Conservation (phyloP, 768 basidiomycete genomes). For the Suillus spraguei region DNA sequence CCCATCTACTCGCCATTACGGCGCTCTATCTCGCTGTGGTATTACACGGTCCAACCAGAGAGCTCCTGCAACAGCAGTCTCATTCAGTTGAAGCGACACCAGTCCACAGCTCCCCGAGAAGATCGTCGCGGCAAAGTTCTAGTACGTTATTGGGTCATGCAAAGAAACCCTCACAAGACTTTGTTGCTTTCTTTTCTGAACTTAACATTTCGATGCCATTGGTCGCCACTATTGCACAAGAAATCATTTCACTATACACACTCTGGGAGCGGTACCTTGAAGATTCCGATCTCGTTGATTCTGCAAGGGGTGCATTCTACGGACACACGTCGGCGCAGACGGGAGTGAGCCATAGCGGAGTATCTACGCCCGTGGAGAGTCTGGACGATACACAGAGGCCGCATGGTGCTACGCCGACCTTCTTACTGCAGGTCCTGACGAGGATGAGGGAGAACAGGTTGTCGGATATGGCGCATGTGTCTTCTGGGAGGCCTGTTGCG, state of each 20-base stretch:
- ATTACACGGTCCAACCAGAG: constrained; percentile 62
- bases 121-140: constrained; percentile 54
- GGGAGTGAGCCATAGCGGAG: constrained; percentile 27
- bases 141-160: constrained; percentile 27
- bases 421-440: constrained; percentile 57
- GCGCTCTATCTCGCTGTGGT: constrained; percentile 88
- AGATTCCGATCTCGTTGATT: constrained; percentile 46
- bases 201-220: constrained; percentile 85
- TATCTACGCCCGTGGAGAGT: constrained; percentile 31
- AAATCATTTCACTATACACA: constrained; percentile 87
- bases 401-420: constrained; percentile 53
- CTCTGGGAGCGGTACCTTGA: constrained; percentile 87
- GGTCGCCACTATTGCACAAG: constrained; percentile 84
- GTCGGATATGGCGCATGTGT: constrained; percentile 54
- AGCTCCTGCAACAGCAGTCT: constrained; percentile 42
- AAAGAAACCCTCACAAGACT: constrained; percentile 56
- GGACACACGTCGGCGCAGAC: constrained; percentile 16
- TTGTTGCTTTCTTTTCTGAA: constrained; percentile 80
- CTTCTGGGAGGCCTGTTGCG: constrained; percentile 51
- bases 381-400: constrained; percentile 22
- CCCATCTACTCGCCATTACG: constrained; percentile 91
- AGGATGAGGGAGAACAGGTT: constrained; percentile 70
- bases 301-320: constrained; percentile 22
- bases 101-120: constrained; percentile 45
- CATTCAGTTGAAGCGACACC: constrained; percentile 26